Evolutionary conservation across 2,329 filamentous ascomycete species (phyloP), one percentile per base, ranked within the genome.

Genomic region (Malbranchea cinnamomea): DNA sequence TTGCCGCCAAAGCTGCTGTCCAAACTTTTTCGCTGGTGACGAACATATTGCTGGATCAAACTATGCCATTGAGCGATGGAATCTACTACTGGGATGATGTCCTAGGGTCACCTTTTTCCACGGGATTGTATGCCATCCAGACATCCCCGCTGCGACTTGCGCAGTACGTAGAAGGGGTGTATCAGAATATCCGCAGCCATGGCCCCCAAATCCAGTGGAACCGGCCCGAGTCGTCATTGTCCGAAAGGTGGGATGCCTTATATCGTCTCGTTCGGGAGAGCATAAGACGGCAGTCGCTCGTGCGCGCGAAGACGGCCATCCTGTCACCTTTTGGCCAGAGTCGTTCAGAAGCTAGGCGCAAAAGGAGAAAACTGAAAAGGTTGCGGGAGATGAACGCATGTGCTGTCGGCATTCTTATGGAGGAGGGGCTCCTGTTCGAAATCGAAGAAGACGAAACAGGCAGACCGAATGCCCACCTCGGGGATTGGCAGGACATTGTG

Each of bases 1-100:
- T 94, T 10, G 69, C 91, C 17, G 82, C 79, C 54, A 98, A 95
- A 53, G 85, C 85, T 4, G 81, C 85, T 0, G 73, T 85, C n/a
- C 87, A 94, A 48, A 75, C 78, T 1, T 91, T 93, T 46, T 87
- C 87, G 3, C 60, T 81, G 28, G 67, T 92, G 23, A 61, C 94
- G 41, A 74, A 75, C 42, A 74, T 71, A 0, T 65, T 95, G 3
- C 57, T 94, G 7, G 78, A 87, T 32, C 78, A 89, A 44, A 91
- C 84, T 7, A 74, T 87, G 7, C 77, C 78, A 0, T 56, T 98
- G 11, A 80, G 74, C 43, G 76, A 93, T 40, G 84, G 93, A 42
- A 76, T 93, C 14, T 85, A 78, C 73, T 95, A 95, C 52, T 98
- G 89, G 89, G 82, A 93, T 47, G 79, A 89, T 41, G 69, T 94